phyloP scores from a whole-genome alignment of 306 rosid species.

The Malus sylvestris region DNA sequence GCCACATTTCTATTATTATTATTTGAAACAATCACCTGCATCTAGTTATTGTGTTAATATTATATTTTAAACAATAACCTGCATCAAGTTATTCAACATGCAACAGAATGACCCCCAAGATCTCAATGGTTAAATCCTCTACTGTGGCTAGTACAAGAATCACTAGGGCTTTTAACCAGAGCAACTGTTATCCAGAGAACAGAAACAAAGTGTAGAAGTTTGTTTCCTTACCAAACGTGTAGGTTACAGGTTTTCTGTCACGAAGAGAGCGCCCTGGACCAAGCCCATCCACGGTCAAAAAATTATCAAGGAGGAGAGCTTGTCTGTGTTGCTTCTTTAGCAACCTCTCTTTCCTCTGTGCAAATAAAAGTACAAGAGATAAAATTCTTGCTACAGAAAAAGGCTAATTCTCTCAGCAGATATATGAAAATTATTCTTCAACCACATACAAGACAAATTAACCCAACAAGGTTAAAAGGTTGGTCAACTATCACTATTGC shows the following conservation, averaged over 20 bases:
- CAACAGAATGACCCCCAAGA: not conserved
- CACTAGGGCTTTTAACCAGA: not conserved
- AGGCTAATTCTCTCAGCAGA: not conserved
- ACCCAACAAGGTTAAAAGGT: not conserved
- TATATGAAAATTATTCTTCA: not conserved
- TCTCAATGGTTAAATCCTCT: not conserved
- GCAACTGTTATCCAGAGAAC: not conserved
- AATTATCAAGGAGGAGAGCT: constrained; percentile 96
- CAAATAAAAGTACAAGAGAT: constrained; percentile 10
- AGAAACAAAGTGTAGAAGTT: not conserved
- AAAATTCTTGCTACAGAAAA: not conserved
- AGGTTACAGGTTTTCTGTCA: constrained; percentile 94
- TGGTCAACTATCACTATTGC: not conserved
- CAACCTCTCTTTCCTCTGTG: constrained; percentile 85
- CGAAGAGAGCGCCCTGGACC: constrained; percentile 98
- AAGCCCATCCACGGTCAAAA: constrained; percentile 65
- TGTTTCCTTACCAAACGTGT: constrained; percentile 79
- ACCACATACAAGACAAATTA: constrained; percentile 11
- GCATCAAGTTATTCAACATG: not conserved
- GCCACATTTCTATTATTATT: not conserved
- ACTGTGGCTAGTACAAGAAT: not conserved
- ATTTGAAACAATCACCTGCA: not conserved
- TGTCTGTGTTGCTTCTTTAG: constrained; percentile 94
- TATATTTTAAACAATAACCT: not conserved
- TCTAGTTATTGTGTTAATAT: not conserved